Base-by-base conservation (phyloP, 2,329 filamentous ascomycete species). In the Pyricularia pennisetigena region DNA sequence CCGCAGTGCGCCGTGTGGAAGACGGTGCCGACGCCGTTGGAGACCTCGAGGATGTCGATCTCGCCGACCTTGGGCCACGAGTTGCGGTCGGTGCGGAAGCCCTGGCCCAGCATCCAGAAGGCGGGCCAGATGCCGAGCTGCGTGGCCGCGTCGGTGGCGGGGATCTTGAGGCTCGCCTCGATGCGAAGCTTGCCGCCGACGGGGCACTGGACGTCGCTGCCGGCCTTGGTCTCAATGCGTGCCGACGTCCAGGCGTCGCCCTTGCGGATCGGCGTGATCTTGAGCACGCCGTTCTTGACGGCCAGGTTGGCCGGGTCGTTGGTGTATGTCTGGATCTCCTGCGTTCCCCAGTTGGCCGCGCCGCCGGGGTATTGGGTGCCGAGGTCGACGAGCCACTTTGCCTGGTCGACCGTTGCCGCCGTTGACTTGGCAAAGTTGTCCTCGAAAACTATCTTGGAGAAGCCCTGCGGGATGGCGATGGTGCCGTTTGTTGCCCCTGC, bases 281-380 rank as follows among this genome's bases (percentile, higher is more conserved):
- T 72, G 12, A 84, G 77, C 6, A 76, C 78, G 14, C 76, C 74
- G 14, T 74, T 70, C 8, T 72, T 69, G 70, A 82, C 74, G 68
- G 72, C 75, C 62, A 83, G 71, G 74, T 85, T 85, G 61, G 72
- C 69, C 14, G 71, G 41, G 41, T 74, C 74, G 64, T 72, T 71
- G 26, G 81, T 83, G 74, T 84, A 84, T 0, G 75, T 78, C 72
- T 85, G 75, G 23, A 80, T 75, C 72, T 85, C 82, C 68, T 78
- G 77, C 4, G 82, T 85, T 65, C 83, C 82, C 82, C 82, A 85
- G 70, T 80, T 75, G 8, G 74, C 67, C 0, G 81, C 74, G 0
- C 82, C 82, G n/a, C 79, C 79, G 1, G 80, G 76, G 70, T 85
- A 85, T 10, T 72, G 70, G 0, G 80, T 83, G 65, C 83, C 82